Evolutionary conservation across 345 rosid species (phyloP).

Genomic region (Nasturtium officinale): DNA sequence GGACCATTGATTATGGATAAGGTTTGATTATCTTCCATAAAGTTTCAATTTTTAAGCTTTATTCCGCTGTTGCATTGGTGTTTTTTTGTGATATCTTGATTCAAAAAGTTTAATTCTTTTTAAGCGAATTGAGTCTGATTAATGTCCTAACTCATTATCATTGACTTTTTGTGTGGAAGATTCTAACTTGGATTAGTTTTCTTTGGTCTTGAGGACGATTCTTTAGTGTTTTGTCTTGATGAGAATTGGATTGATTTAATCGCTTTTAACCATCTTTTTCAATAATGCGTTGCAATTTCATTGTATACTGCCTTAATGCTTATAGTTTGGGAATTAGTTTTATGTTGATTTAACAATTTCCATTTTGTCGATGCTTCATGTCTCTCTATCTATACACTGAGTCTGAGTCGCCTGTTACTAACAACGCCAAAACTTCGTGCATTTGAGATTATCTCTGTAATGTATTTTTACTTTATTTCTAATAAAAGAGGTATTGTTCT

Average conservation of each 20-base stretch:
- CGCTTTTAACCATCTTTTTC: neutral
- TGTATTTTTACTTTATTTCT: neutral
- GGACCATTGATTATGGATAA: constrained; percentile 87
- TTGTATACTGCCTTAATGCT: neutral
- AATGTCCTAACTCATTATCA: neutral
- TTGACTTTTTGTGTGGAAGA: neutral
- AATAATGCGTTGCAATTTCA: neutral
- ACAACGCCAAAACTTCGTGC: neutral
- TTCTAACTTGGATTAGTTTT: neutral
- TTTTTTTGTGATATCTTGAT: neutral
- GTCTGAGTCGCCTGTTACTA: neutral
- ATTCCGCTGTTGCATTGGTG: constrained; percentile 5
- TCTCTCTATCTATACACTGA: neutral
- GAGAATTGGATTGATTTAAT: neutral
- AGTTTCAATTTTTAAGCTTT: neutral
- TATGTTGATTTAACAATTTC: neutral
- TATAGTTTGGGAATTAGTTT: neutral
- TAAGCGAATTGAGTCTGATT: neutral
- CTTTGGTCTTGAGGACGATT: neutral
- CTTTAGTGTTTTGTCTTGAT: neutral
- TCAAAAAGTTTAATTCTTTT: neutral
- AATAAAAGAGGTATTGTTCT: neutral
- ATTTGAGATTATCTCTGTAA: neutral
- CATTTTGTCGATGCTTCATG: neutral
- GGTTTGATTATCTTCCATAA: constrained; percentile 45